A percentile compares a stretch with the other conserved stretches of the same genome.
These are phyloP conservation scores for Mycena galericulata DNA, from an alignment of 768 basidiomycete genomes.

Conservation along the genomic window DNA sequence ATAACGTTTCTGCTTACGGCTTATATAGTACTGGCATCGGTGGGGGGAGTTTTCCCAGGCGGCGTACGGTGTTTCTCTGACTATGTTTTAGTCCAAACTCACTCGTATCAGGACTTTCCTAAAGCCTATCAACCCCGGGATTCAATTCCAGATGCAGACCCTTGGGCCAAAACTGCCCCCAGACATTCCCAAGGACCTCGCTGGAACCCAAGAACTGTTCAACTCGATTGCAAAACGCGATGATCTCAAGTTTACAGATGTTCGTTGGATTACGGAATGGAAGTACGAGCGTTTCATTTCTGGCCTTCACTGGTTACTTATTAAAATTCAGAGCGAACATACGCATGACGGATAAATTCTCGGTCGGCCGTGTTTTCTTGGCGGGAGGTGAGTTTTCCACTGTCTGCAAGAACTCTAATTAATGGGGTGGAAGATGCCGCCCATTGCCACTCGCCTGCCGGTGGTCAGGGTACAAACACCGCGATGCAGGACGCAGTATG, in stretches of 20 bases:
- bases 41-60: conserved; percentile 3
- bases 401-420: neutral
- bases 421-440: neutral
- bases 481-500: neutral
- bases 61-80: neutral
- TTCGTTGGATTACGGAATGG: conserved; percentile 5
- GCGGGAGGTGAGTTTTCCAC: neutral
- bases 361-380: neutral
- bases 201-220: neutral
- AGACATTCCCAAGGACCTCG: neutral
- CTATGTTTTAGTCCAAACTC: neutral
- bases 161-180: neutral
- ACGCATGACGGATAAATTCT: neutral
- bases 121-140: neutral
- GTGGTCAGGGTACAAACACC: neutral
- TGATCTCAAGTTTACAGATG: neutral
- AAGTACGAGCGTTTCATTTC: no score
- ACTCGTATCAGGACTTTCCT: neutral
- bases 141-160: neutral
- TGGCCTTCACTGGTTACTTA: no score
- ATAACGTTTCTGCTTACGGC: neutral
- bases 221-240: neutral
- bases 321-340: neutral
- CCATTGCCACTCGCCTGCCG: neutral
- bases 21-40: conserved; percentile 11